Evolutionary conservation across 257 asterid genomes (phyloP), one percentile per base, ranked within the genome.

Genomic region (Anisodus tanguticus): DNA sequence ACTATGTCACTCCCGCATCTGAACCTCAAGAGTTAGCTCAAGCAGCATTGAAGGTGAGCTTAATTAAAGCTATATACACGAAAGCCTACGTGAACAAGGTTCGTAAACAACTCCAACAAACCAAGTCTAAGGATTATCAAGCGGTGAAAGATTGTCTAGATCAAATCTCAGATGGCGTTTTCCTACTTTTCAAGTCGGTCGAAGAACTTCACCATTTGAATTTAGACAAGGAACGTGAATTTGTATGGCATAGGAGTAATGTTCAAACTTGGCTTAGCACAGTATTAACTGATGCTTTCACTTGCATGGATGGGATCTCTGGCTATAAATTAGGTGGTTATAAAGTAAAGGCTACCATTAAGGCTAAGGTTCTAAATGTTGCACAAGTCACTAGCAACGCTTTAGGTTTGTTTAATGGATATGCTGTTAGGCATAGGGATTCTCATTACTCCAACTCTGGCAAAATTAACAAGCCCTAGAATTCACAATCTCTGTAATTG

Each of bases 231-330:
- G 93, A 79, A 31, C 79, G 69, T 1, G 85, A 90, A 3, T 90
- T 92, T 67, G 83, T 86, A 6, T 93, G 97, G 97, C 95, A 91
- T 69, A 89, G 89, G 6, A 93, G 91, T 86, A 93, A 91, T 79
- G 90, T 93, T 0, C 47, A 86, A 35, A 88, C 92, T 6, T 93
- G 97, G 97, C 79, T 92, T 85, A 93, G 94, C 83, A 87, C 95
- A 5, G 95, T 92, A 2, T 83, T 88, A 1, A 90, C 93, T 1
- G 93, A 93, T 78, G 92, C 93, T 4, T 87, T 86, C 72, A 80
- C 82, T 69, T 93, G 97, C 37, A 39, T 93, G 19, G 92, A 90
- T 39, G 94, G 95, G 55, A 86, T 93, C 7, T 91, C 94, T 11
- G 90, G 93, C 35, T 69, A 85, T 80, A 90, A 88, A 26, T 68